phyloP scores from a whole-genome alignment of 139 green algal species.

The Coccomyxa sp. region DNA sequence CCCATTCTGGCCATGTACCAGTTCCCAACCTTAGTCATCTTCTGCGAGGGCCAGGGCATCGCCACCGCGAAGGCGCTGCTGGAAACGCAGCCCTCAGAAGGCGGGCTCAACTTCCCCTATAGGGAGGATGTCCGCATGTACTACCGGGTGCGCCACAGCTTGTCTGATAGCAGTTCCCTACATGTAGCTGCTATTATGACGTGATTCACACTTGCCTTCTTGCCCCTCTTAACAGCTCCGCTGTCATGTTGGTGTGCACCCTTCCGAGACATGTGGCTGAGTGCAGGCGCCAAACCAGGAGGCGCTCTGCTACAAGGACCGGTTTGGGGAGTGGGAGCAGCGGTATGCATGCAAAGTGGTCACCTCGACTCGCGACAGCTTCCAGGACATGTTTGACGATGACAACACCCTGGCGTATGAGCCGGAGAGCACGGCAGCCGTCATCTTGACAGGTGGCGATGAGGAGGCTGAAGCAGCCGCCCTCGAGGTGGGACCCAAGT shows the following conservation, averaged over 20 bases:
- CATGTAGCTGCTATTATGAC: neutral
- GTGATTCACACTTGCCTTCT: too few species aligned
- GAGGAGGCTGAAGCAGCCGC: constrained; percentile 61
- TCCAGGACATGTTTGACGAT: constrained; percentile 78
- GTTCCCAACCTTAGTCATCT: constrained; percentile 65
- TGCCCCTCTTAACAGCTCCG: too few species aligned
- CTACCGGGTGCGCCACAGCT: constrained; percentile 54
- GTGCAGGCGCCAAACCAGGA: constrained; percentile 61
- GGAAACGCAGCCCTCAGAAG: constrained; percentile 37
- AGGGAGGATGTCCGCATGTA: constrained; percentile 67
- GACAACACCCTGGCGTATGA: constrained; percentile 78
- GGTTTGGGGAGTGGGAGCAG: constrained; percentile 51
- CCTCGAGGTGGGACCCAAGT: constrained; percentile 24
- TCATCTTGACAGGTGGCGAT: constrained; percentile 71
- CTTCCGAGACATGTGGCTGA: too few species aligned
- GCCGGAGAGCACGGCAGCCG: constrained; percentile 60
- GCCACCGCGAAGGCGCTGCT: constrained; percentile 61
- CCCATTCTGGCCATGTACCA: constrained; percentile 49
- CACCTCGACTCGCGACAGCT: constrained; percentile 47
- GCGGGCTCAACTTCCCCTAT: constrained; percentile 42
- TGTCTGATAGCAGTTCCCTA: neutral
- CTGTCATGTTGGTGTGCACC: too few species aligned
- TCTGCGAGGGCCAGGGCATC: constrained; percentile 58
- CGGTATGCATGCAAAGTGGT: constrained; percentile 36
- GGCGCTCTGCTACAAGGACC: constrained; percentile 45